phyloP scores from a whole-genome alignment of 73 alveolate species.

The Symbiodinium pilosum region DNA sequence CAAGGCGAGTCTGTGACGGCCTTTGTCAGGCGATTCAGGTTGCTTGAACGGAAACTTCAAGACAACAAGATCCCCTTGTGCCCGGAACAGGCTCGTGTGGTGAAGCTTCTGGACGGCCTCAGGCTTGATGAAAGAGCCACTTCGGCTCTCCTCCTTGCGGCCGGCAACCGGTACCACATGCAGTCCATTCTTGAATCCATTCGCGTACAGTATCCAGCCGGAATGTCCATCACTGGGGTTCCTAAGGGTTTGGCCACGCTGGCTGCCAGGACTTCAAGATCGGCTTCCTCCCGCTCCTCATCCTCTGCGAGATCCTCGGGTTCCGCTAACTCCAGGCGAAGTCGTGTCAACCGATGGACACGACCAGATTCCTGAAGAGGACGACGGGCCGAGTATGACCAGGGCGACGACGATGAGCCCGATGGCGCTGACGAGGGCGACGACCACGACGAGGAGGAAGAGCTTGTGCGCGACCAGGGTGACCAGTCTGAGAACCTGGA shows the following conservation, averaged over 20 bases:
- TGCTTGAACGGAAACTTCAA: background rate
- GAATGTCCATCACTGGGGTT: background rate
- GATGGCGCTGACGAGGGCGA: no score
- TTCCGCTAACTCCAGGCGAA: no score
- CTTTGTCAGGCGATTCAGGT: conserved; percentile 7
- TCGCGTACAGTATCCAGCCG: background rate
- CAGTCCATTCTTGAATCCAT: background rate
- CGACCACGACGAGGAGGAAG: no score
- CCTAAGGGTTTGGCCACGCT: background rate
- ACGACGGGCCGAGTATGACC: background rate
- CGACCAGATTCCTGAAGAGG: background rate
- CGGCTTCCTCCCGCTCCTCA: no score
- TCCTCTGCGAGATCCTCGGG: background rate
- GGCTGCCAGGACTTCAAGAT: background rate
- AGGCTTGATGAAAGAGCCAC: background rate
- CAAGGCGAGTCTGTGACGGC: background rate
- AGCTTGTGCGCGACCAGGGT: no score
- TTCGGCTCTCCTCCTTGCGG: background rate
- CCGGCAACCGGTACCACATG: conserved; percentile 32
- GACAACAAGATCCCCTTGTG: background rate
- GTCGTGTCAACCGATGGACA: background rate
- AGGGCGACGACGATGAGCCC: background rate
- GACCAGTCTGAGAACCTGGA: no score
- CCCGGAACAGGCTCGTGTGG: background rate
- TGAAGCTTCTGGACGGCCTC: conserved; percentile 13